Conservation (phyloP, 352 stramenopile genomes). For the Phytophthora fragariaefolia region DNA sequence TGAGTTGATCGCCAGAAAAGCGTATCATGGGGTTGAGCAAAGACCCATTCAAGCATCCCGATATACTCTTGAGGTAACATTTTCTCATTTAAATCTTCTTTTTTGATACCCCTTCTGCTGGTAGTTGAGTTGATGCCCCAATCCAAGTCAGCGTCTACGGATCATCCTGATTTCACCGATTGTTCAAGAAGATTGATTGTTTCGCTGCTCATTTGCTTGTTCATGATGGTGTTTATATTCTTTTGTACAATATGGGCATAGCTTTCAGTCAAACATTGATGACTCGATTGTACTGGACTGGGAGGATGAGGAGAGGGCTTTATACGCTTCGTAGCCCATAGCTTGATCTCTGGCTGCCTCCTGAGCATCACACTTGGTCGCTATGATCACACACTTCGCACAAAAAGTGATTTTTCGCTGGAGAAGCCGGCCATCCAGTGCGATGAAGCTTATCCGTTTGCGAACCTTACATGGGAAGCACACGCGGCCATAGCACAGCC, state of each 20-base stretch:
- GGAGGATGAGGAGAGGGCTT: constrained; percentile 22
- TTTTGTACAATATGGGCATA: no score
- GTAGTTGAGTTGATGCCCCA: no score
- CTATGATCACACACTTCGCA: constrained; percentile 38
- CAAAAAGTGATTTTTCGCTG: constrained; percentile 47
- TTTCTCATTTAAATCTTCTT: no score
- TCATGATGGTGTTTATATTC: neutral
- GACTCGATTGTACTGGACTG: constrained; percentile 19
- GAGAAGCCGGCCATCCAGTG: constrained; percentile 27
- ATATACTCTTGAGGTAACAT: no score
- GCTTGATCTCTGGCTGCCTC: constrained; percentile 26
- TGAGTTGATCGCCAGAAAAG: no score
- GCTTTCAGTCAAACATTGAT: constrained; percentile 16
- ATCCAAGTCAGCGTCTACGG: no score
- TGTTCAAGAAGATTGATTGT: no score
- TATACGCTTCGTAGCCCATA: constrained; percentile 27
- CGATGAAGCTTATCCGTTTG: constrained; percentile 41
- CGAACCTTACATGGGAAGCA: constrained; percentile 35
- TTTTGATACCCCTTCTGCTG: no score
- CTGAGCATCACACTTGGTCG: constrained; percentile 31
- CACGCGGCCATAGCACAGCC: constrained; percentile 35
- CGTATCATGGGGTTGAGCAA: no score
- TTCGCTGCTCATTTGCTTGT: no score
- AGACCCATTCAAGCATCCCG: no score
- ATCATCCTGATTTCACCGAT: no score